Conservation (phyloP, 177 flowering plant genomes). For the Tripterygium wilfordii region DNA sequence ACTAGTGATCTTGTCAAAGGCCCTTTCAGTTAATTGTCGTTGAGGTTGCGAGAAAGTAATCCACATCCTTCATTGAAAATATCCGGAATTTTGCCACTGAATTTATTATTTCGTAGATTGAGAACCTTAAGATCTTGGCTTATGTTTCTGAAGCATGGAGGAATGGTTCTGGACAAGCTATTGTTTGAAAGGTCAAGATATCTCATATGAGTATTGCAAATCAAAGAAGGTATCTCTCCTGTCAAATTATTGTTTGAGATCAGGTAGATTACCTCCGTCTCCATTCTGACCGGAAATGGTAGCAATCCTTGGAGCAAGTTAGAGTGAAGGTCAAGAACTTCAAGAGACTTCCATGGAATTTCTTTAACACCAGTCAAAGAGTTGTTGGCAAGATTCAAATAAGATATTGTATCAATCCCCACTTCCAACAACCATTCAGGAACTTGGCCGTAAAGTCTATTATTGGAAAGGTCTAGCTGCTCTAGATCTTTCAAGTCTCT, state of each 20-base stretch:
- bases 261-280: rapidly evolving
- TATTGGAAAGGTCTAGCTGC: conserved; percentile 7
- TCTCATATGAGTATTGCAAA: too few species aligned
- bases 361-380: conserved; percentile 8
- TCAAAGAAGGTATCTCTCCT: conserved; percentile 9
- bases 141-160: too few species aligned
- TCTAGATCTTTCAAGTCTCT: background rate
- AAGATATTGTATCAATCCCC: background rate
- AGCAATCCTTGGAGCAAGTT: conserved; percentile 13
- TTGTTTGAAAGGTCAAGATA: conserved; percentile 6
- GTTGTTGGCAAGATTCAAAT: background rate
- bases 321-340: background rate
- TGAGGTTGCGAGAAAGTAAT: too few species aligned
- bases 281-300: conserved; percentile 12
- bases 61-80: too few species aligned
- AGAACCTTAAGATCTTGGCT: too few species aligned
- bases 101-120: too few species aligned
- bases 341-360: conserved; percentile 2
- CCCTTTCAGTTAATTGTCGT: too few species aligned
- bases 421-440: conserved; percentile 9
- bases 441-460: conserved; percentile 15
- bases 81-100: too few species aligned
- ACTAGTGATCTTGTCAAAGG: too few species aligned
- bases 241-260: background rate
- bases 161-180: too few species aligned